Conservation (phyloP, 306 rosid genomes). For the Urtica urens region DNA sequence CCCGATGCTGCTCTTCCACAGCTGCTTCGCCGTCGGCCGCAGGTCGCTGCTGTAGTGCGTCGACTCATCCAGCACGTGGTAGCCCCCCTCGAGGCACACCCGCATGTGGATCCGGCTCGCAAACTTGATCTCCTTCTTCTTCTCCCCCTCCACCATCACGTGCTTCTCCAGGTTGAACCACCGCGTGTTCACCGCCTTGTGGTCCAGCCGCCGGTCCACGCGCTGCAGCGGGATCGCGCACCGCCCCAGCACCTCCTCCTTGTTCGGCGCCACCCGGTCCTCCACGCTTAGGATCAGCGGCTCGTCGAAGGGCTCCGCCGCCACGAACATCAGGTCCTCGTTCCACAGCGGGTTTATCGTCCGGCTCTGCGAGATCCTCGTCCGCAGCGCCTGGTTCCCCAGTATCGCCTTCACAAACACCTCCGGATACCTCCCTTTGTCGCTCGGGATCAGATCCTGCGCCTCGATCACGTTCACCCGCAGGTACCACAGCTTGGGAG, state of each 20-base stretch:
- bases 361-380: conserved; percentile 62
- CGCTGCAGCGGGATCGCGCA: conserved; percentile 52
- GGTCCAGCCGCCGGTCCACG: conserved; percentile 62
- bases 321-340: conserved; percentile 94
- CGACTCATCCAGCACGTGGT: conserved; percentile 90
- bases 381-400: conserved; percentile 72
- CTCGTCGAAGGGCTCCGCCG: conserved; percentile 85
- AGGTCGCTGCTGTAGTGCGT: conserved; percentile 97
- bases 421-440: conserved; percentile 79
- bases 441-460: conserved; percentile 65
- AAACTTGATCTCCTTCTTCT: conserved; percentile 84
- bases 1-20: conserved; percentile 85
- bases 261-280: conserved; percentile 78
- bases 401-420: conserved; percentile 71
- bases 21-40: conserved; percentile 78
- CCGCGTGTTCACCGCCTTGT: conserved; percentile 66
- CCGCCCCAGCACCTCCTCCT: conserved; percentile 69
- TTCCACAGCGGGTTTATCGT: conserved; percentile 93
- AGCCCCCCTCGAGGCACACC: conserved; percentile 90
- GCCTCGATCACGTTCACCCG: conserved; percentile 97
- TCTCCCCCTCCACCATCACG: conserved; percentile 68
- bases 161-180: conserved; percentile 75
- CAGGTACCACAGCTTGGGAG: conserved; percentile 97
- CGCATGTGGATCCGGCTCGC: conserved; percentile 87
- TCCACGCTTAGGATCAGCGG: conserved; percentile 77